Percentiles rank a stretch among this genome's conserved stretches.
Evolutionary conservation across 2,329 filamentous ascomycete species (phyloP).

Genomic region (Ascochyta koolunga): DNA sequence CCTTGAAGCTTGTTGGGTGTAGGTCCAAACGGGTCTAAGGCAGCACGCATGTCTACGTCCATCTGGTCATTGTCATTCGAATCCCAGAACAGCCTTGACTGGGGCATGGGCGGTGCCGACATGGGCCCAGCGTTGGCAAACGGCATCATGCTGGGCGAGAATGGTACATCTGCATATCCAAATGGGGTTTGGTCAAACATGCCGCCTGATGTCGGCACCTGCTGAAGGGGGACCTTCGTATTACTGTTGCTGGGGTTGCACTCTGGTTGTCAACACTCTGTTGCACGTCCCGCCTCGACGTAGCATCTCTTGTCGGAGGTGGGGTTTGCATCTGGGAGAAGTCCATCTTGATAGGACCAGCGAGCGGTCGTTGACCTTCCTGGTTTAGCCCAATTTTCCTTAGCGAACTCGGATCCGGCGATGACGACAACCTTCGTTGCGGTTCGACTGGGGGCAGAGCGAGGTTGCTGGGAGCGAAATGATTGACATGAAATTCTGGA

Average conservation of each 20-base stretch:
- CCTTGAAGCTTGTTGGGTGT: slow-evolving; percentile 43
- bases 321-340: slow-evolving; percentile 64
- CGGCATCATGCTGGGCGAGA: slow-evolving; percentile 64
- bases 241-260: slow-evolving; percentile 48
- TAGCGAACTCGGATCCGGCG: slow-evolving; percentile 54
- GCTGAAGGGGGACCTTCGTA: slow-evolving; percentile 48
- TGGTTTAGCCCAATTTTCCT: slow-evolving; percentile 16
- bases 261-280: slow-evolving; percentile 36
- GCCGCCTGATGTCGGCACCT: slow-evolving; percentile 31
- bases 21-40: slow-evolving; percentile 43
- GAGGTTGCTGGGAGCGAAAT: slow-evolving; percentile 62
- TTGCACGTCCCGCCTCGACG: slow-evolving; percentile 55
- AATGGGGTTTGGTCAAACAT: slow-evolving; percentile 48
- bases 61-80: slow-evolving; percentile 39
- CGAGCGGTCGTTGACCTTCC: slow-evolving; percentile 23
- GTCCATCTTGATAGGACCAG: slow-evolving; percentile 46
- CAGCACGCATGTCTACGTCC: slow-evolving; percentile 43
- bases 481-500: slow-evolving; percentile 64
- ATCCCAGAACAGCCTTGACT: slow-evolving; percentile 51
- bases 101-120: slow-evolving; percentile 63
- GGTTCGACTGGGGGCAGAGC: slow-evolving; percentile 66
- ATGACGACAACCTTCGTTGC: slow-evolving; percentile 64
- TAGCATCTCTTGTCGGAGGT: slow-evolving; percentile 63
- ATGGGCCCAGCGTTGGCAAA: slow-evolving; percentile 59
- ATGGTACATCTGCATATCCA: slow-evolving; percentile 61